Conservation (phyloP, 2,329 filamentous ascomycete species). For the Fusarium dlaminii region DNA sequence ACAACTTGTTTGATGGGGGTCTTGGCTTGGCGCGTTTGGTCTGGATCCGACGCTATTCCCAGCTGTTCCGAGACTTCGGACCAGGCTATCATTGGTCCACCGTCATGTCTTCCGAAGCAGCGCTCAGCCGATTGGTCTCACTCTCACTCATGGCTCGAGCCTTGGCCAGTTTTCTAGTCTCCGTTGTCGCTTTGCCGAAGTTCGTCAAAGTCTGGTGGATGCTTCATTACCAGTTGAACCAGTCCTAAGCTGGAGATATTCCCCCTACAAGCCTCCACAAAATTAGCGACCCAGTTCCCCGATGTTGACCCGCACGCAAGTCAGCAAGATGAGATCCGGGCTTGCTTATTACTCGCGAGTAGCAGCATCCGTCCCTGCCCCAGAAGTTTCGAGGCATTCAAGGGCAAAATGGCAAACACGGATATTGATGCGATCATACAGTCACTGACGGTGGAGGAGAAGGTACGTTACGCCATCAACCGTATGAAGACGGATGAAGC, state of each 20-base stretch:
- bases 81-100: rapidly evolving
- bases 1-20: background rate
- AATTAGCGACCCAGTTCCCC: background rate
- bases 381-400: background rate
- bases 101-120: rapidly evolving
- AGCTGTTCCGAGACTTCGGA: background rate
- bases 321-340: background rate
- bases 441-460: slow-evolving; percentile 33
- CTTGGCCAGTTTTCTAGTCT: background rate
- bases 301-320: background rate
- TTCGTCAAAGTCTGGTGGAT: background rate
- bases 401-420: slow-evolving; percentile 4
- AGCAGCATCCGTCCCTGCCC: background rate
- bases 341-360: background rate
- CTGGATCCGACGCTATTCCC: background rate
- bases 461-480: background rate
- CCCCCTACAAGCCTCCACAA: background rate
- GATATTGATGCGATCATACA: slow-evolving; percentile 21
- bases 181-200: background rate
- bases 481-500: rapidly evolving
- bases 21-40: background rate
- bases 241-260: background rate
- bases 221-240: background rate
- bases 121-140: background rate
- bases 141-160: background rate